These are phyloP conservation scores for Tagetes patula DNA, from an alignment of 129 eudicot species.

Conservation along the genomic window DNA sequence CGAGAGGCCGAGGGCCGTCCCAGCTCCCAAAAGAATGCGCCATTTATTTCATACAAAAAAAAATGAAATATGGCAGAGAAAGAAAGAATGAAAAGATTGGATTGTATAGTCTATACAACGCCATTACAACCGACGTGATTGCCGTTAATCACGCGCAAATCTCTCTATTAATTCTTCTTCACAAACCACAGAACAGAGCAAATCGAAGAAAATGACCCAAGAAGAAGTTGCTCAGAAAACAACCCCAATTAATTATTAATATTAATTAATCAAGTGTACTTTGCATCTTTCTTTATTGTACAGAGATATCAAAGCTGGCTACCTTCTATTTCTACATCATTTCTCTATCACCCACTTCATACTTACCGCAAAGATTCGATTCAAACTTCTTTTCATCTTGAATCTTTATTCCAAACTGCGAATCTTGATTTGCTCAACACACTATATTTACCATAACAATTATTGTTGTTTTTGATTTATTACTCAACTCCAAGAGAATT, in stretches of 20 bases:
- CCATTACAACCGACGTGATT: slow-evolving; percentile 36
- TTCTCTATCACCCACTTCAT: background rate
- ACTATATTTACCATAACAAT: background rate
- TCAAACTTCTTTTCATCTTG: background rate
- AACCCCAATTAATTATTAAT: background rate
- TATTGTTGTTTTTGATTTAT: background rate
- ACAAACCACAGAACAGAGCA: no score
- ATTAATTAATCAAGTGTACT: slow-evolving; percentile 26
- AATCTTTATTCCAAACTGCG: slow-evolving; percentile 21
- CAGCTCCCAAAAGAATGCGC: no score
- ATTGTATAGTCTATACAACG: no score
- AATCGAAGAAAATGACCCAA: no score
- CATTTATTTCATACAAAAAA: no score
- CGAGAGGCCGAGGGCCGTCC: no score
- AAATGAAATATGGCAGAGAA: no score
- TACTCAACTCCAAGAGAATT: slow-evolving; percentile 9
- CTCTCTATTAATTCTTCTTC: background rate
- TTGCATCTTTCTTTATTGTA: slow-evolving; percentile 19
- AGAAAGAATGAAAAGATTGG: background rate
- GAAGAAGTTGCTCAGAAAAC: slow-evolving; percentile 35
- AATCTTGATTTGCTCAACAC: slow-evolving; percentile 21
- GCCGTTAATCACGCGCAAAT: slow-evolving; percentile 36
- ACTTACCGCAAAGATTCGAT: slow-evolving; percentile 27
- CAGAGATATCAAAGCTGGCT: slow-evolving; percentile 12
- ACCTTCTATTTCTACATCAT: background rate